These are phyloP conservation scores for Yamadazyma sp. DNA, from an alignment of 1,139 yeast species.

Conservation along the genomic window DNA sequence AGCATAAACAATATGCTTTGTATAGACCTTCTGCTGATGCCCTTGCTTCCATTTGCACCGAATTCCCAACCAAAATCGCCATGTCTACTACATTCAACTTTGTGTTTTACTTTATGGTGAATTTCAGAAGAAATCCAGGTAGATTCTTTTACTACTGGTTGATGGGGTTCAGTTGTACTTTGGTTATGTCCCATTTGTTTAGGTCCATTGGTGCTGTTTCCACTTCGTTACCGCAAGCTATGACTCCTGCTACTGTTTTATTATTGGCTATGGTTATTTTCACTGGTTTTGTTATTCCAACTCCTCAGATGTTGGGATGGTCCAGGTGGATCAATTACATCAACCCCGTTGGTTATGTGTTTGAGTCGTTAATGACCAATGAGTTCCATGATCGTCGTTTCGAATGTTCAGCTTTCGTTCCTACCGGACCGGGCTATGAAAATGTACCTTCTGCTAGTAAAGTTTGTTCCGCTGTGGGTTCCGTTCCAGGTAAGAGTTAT, in stretches of 20 bases:
- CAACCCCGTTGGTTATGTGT: slow-evolving; percentile 58
- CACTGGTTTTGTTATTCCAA: slow-evolving; percentile 61
- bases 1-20: slow-evolving; percentile 70
- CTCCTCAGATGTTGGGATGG: slow-evolving; percentile 62
- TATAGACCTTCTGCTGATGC: slow-evolving; percentile 72
- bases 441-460: slow-evolving; percentile 27
- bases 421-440: slow-evolving; percentile 52
- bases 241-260: slow-evolving; percentile 59
- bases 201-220: slow-evolving; percentile 60
- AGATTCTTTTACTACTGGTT: slow-evolving; percentile 57
- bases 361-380: slow-evolving; percentile 56
- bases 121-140: slow-evolving; percentile 59
- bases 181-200: slow-evolving; percentile 59
- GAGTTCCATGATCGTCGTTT: slow-evolving; percentile 52
- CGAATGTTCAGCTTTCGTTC: slow-evolving; percentile 46
- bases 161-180: slow-evolving; percentile 40
- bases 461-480: slow-evolving; percentile 66
- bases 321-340: slow-evolving; percentile 60
- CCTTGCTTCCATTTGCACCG: slow-evolving; percentile 56
- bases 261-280: slow-evolving; percentile 54
- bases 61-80: slow-evolving; percentile 53
- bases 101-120: slow-evolving; percentile 57
- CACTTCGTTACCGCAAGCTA: slow-evolving; percentile 57
- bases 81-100: slow-evolving; percentile 47
- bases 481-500: slow-evolving; percentile 52